These are phyloP conservation scores for Apiospora phragmitis DNA, from an alignment of 2,329 filamentous ascomycete species.

Conservation along the genomic window DNA sequence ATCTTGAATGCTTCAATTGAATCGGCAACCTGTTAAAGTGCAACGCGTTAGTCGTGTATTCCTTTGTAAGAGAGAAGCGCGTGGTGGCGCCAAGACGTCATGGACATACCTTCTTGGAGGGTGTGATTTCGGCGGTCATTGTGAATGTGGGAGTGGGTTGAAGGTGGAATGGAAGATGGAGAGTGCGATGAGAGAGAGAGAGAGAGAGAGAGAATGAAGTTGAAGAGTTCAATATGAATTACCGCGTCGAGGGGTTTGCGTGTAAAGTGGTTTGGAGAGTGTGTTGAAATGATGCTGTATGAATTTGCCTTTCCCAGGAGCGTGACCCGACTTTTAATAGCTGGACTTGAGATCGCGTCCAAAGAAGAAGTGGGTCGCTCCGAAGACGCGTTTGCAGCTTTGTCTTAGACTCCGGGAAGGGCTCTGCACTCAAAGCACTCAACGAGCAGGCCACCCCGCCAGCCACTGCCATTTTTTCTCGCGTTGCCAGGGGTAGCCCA, in stretches of 20 bases:
- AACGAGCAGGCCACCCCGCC: neutral
- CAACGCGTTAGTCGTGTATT: slow-evolving; percentile 22
- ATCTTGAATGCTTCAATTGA: slow-evolving; percentile 89
- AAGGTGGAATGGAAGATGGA: slow-evolving; percentile 20
- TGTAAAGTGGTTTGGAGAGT: slow-evolving; percentile 9
- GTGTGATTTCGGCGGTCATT: slow-evolving; percentile 76
- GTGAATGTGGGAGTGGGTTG: slow-evolving; percentile 25
- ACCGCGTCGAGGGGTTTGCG: slow-evolving; percentile 9
- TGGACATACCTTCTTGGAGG: slow-evolving; percentile 54
- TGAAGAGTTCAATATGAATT: neutral
- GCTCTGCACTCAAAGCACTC: neutral
- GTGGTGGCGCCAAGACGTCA: slow-evolving; percentile 33
- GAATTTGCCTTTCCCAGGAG: neutral
- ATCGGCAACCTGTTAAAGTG: slow-evolving; percentile 68
- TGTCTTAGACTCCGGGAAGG: neutral
- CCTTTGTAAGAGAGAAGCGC: slow-evolving; percentile 15
- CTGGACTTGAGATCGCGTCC: neutral
- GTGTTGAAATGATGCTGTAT: slow-evolving; percentile 9
- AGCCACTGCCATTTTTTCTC: slow-evolving; percentile 7
- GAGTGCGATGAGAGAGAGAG: slow-evolving; percentile 13
- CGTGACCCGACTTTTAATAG: slow-evolving; percentile 11
- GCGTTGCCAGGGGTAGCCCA: neutral
- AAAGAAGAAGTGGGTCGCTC: neutral
- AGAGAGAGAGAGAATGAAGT: slow-evolving; percentile 9
- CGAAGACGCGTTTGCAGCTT: slow-evolving; percentile 4